Evolutionary conservation across 164 flowering plant genomes (phyloP).

Genomic region (Malania oleifera): DNA sequence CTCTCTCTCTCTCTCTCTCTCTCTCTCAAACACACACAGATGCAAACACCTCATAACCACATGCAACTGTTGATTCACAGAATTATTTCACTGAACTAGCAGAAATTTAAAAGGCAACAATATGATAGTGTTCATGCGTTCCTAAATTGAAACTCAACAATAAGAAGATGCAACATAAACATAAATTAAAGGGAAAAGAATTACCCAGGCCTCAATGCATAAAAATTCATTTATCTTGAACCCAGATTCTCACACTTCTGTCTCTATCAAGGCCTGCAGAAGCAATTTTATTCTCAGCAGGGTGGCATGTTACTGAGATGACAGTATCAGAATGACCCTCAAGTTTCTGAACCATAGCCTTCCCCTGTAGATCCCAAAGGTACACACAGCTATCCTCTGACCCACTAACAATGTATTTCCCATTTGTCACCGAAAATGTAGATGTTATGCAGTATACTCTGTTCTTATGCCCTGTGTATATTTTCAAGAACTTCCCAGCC

Average conservation of each 20-base stretch:
- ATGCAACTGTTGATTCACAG: too few relatives aligned
- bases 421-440: slow-evolving; percentile 82
- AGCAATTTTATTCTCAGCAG: slow-evolving; percentile 71
- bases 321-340: slow-evolving; percentile 91
- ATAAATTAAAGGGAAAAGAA: too few relatives aligned
- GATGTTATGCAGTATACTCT: slow-evolving; percentile 63
- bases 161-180: too few relatives aligned
- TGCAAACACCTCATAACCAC: too few relatives aligned
- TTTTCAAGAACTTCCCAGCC: slow-evolving; percentile 67
- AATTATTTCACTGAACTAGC: too few relatives aligned
- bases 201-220: too few relatives aligned
- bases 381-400: slow-evolving; percentile 88
- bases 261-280: slow-evolving; percentile 78
- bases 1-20: too few relatives aligned
- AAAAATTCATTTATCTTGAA: slow-evolving; percentile 46
- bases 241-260: slow-evolving; percentile 78
- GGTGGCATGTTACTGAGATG: slow-evolving; percentile 80
- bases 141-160: too few relatives aligned
- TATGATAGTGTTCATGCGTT: too few relatives aligned
- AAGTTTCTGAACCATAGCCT: slow-evolving; percentile 69
- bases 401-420: slow-evolving; percentile 89
- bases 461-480: slow-evolving; percentile 73
- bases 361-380: slow-evolving; percentile 87
- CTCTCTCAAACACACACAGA: too few relatives aligned
- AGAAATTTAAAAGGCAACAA: too few relatives aligned